Evolutionary conservation across 176 grass and related monocot genomes (phyloP), one percentile per base, ranked within the genome.

Genomic region (Coix lacrymajobi): DNA sequence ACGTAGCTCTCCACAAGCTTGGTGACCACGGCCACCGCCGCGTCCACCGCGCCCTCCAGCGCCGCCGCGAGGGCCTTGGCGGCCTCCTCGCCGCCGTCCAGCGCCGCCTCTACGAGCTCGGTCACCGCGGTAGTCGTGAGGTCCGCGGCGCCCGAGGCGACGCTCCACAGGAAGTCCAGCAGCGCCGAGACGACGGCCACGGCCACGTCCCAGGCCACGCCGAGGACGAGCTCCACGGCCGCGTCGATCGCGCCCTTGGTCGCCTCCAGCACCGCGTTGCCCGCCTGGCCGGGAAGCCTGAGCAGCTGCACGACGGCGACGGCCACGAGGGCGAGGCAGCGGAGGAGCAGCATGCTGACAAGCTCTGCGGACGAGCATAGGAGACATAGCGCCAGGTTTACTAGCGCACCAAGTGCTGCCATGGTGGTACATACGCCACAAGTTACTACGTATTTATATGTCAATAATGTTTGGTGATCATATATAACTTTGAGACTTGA

Each of bases 271-370:
- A 51, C 79, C 39, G 41, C 90, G 29, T 15, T 40, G 6, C 75
- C 83, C 11, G 79, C 83, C 52, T 86, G 75, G 0, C 90, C 69
- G 1, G 90, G 86, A 12, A 89, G 40, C 37, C 76, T 79, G 36
- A 92, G 36, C 15, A 92, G 87, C 41, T 80, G 87, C 41, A 81
- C 61, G 69, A 26, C 40, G 63, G 79, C 52, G 13, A 84, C 62
- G 36, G 58, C 10, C 56, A 86, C 36, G 30, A 80, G 76, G 36
- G 75, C 86, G 6, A 75, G 26, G 56, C 86, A 80, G 3, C 87
- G 80, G 79, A 92, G 73, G 29, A 89, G 54, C 60, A 46, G 26
- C n/a, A 51, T 3, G 33, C 43, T 11, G 30, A 83, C 51, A 6
- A 84, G 69, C 78, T 88, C 79, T 49, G 58, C n/a, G 41, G 71